Evolutionary conservation across 164 flowering plant genomes (phyloP), one percentile per base, ranked within the genome.

Genomic region (Warburgia ugandensis): DNA sequence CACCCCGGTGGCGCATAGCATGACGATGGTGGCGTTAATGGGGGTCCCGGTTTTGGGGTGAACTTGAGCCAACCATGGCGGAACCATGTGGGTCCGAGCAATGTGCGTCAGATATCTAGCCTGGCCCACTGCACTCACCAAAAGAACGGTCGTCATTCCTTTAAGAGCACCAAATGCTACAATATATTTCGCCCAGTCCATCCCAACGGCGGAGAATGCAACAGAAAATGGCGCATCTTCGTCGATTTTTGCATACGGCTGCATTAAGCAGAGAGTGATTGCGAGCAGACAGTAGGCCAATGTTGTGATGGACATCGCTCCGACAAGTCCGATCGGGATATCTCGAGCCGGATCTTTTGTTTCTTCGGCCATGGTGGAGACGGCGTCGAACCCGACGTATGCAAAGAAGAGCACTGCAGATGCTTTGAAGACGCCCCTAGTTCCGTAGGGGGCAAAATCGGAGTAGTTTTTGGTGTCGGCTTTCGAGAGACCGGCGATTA

Each of bases 61-160:
- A 9, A 82, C 75, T 0, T 53, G 27, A 0, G 86, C 84, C 0
- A 88, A 37, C 71, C 77, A 79, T 8, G 94, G 94, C 0, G 94
- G 91, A 65, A 64, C 62, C 88, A 83, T 72, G 65, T 81, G 94
- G 10, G 91, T 73, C 1, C 96, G 63, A 0, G 77, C 88, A 27
- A 87, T 87, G 69, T 87, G 94, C 13, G 96, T 87, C 13, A 83
- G 54, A 37, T 87, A 84, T 25, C 96, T 65, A 2, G 96, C 87
- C 52, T 81, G 94, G 6, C 87, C 89, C 6, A 84, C 72, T 0
- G 79, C 74, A 0, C 62, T 30, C 5, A 68, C 92, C 0, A 87
- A 67, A 37, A 87, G 40, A 3, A 78, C 86, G 0, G 84, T 69
- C 0, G 86, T 80, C 94, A 87, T 84, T 5, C 88, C 84, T 37